Evolutionary conservation across 1,284 basidiomycete genomes (phyloP).

Genomic region (Gomphus bonarii): DNA sequence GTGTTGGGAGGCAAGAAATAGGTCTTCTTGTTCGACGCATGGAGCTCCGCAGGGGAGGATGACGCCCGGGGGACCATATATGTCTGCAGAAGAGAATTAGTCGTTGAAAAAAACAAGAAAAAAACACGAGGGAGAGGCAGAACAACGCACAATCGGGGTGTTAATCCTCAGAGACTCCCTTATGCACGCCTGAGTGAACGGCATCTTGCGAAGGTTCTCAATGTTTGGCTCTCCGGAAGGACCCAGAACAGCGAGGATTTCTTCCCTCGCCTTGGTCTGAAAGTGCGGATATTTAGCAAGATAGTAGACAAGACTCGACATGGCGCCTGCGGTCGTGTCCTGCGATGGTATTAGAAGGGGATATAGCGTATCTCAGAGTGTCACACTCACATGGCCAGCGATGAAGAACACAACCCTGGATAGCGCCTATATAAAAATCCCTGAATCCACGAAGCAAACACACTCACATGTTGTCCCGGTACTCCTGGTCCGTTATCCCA

Average conservation of each 20-base stretch:
- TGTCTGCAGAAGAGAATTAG: constrained; percentile 2
- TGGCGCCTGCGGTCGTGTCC: constrained; percentile 25
- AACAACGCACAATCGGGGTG: constrained; percentile 17
- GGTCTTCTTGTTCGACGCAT: neutral
- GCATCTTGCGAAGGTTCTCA: constrained; percentile 18
- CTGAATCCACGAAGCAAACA: neutral
- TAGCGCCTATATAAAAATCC: neutral
- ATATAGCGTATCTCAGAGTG: neutral
- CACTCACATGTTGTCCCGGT: constrained; percentile 22
- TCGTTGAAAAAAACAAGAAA: too few species aligned
- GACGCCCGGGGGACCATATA: constrained; percentile 15
- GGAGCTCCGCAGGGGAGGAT: constrained; percentile 13
- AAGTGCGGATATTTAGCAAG: constrained; percentile 22
- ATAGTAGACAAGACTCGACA: constrained; percentile 24
- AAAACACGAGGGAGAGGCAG: too few species aligned
- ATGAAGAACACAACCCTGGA: constrained; percentile 21
- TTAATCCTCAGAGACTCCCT: constrained; percentile 26
- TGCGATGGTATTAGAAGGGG: constrained; percentile 9
- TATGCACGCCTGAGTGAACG: constrained; percentile 23
- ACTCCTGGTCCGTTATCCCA: constrained; percentile 20
- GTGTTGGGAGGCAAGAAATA: constrained; percentile 18
- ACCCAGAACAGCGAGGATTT: constrained; percentile 15
- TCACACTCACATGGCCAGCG: constrained; percentile 23
- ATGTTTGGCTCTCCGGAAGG: constrained; percentile 18
- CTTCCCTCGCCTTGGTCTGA: constrained; percentile 18